Evolutionary conservation across 1,139 yeast species (phyloP), one percentile per base, ranked within the genome.

Genomic region (Scheffersomyces lignicola): DNA sequence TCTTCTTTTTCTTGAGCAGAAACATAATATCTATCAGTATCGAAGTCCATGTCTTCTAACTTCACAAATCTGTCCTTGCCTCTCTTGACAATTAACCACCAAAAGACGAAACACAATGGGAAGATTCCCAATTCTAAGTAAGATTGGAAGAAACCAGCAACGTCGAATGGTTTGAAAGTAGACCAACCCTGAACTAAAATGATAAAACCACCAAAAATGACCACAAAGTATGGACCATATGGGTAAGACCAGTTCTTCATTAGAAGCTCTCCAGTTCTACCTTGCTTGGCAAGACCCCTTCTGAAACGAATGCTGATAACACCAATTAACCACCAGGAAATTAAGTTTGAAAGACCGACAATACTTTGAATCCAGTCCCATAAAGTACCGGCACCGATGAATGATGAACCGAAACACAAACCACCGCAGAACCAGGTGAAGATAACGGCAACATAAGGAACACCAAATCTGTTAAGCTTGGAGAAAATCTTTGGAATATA

Each of bases 1-100:
- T 63, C 62, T 13, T 52, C 60, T 23, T 49, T 37, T 40, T 80
- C 84, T 42, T 76, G 80, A 32, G 62, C 68, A 3, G 76, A 62
- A 42, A 72, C 76, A 24, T 63, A 47, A 51, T 80, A 80, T 41
- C 76, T 62, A 47, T 78, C 85, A 7, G 81, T 71, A 34, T 73
- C 82, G 35, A 80, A 75, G 50, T 80, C 86, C 82, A 80, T 79
- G 15, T 78, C 80, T 37, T 65, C 69, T 5, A 60, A 54, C 33
- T 60, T 64, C 8, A 74, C 69, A 48, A 75, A 71, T 39, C 58
- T 62, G 39, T 80, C 83, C 37, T 60, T 58, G 4, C 67, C 65
- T 36, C 69, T 62, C 42, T 60, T 72, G 36, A 58, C 62, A 30
- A 67, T 47, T 75, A 81, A 76, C 72, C 72, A 67, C 73, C 73